Evolutionary conservation across 1,139 yeast genomes (phyloP).

Genomic region (Yamadazyma jaroonii): DNA sequence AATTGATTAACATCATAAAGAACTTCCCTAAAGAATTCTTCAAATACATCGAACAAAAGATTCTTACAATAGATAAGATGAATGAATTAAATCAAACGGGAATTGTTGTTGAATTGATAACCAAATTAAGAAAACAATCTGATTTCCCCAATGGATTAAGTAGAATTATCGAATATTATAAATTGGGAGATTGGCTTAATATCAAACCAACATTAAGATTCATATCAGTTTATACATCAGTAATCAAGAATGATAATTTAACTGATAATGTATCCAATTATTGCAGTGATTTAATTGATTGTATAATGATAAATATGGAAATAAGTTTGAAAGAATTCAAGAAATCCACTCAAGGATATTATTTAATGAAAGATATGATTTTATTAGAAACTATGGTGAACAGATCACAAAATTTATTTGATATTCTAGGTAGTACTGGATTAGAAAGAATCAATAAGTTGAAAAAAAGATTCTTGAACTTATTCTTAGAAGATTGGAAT

Average conservation of each 20-base stretch:
- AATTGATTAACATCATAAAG: constrained; percentile 19
- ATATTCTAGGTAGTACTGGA: constrained; percentile 63
- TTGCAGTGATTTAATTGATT: constrained; percentile 74
- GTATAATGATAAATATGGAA: constrained; percentile 60
- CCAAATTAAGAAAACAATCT: constrained; percentile 60
- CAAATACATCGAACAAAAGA: constrained; percentile 51
- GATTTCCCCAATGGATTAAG: constrained; percentile 59
- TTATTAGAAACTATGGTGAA: constrained; percentile 73
- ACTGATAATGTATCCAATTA: constrained; percentile 53
- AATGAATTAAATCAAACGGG: constrained; percentile 69
- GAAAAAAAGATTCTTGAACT: constrained; percentile 71
- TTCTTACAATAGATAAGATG: constrained; percentile 37
- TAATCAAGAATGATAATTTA: constrained; percentile 38
- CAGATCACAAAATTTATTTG: constrained; percentile 51
- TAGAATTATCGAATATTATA: constrained; percentile 48
- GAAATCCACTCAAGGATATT: constrained; percentile 64
- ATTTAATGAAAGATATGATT: constrained; percentile 67
- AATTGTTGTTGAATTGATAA: constrained; percentile 61
- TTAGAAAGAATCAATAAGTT: constrained; percentile 62
- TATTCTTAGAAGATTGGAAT: constrained; percentile 84
- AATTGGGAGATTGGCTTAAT: constrained; percentile 72
- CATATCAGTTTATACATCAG: constrained; percentile 48
- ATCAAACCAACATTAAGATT: constrained; percentile 49
- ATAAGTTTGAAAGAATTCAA: constrained; percentile 48
- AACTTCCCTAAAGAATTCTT: constrained; percentile 58